These are phyloP conservation scores for Hygrophila difformis DNA, from an alignment of 257 asterid species.

Conservation along the genomic window DNA sequence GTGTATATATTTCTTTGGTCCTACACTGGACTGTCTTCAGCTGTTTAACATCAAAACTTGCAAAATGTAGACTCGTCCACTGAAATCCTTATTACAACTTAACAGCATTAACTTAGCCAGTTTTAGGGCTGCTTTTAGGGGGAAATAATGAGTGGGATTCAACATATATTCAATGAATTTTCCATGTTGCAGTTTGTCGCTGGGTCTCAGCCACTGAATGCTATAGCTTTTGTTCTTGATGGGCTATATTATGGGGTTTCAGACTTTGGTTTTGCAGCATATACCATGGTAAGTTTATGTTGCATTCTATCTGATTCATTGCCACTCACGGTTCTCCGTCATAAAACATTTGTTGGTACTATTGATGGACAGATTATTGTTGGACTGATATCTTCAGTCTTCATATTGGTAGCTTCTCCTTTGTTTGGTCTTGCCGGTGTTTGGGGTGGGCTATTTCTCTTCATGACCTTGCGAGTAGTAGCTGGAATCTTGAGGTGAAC, in stretches of 20 bases:
- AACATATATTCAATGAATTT: too few relatives aligned
- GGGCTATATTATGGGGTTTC: constrained; percentile 98
- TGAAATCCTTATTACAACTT: too few relatives aligned
- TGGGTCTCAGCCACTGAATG: constrained; percentile 89
- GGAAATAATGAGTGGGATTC: too few relatives aligned
- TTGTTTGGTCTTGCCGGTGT: constrained; percentile 70
- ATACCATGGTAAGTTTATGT: constrained; percentile 61
- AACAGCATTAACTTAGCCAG: too few relatives aligned
- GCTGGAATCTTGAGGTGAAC: constrained; percentile 74
- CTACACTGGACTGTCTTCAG: too few relatives aligned
- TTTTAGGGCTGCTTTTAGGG: too few relatives aligned
- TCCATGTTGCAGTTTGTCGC: constrained; percentile 60
- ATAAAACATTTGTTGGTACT: constrained; percentile 2
- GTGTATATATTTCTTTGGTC: too few relatives aligned
- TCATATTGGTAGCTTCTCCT: constrained; percentile 57
- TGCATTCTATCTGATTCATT: constrained; percentile 9
- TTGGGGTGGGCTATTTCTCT: constrained; percentile 86
- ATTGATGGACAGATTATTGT: constrained; percentile 46
- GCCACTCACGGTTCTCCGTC: neutral
- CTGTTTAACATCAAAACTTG: too few relatives aligned
- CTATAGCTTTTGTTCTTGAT: constrained; percentile 89
- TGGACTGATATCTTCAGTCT: constrained; percentile 55
- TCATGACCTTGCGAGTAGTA: constrained; percentile 80
- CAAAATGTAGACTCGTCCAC: too few relatives aligned
- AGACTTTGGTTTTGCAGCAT: constrained; percentile 88